Conservation (phyloP, 805 yeast genomes). For the Teunomyces gatunensis region DNA sequence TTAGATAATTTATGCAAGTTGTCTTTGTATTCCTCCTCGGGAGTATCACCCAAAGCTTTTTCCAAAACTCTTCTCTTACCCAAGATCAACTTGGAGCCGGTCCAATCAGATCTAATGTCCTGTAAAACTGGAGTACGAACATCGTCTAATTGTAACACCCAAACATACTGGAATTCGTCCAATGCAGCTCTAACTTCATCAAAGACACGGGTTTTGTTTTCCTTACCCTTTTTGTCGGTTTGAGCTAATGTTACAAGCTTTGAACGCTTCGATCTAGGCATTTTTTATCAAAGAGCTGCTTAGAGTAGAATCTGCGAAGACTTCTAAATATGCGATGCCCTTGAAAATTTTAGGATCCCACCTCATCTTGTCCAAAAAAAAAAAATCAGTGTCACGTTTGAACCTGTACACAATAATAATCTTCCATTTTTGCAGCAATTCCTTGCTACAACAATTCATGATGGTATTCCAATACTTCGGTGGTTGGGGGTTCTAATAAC, state of each 20-base stretch:
- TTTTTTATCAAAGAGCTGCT: conserved; percentile 26
- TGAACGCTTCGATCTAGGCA: conserved; percentile 98
- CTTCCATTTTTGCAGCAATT: conserved; percentile 1
- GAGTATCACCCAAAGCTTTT: conserved; percentile 85
- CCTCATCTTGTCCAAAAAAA: conserved; percentile 23
- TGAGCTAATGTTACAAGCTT: conserved; percentile 94
- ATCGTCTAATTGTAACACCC: conserved; percentile 86
- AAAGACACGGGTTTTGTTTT: conserved; percentile 85
- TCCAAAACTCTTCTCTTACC: conserved; percentile 93
- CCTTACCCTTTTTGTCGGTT: conserved; percentile 93
- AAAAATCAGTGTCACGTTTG: conserved; percentile 9
- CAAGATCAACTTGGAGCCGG: conserved; percentile 80
- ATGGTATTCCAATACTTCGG: background rate
- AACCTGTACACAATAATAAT: background rate
- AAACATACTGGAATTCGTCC: conserved; percentile 72
- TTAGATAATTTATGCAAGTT: conserved; percentile 69
- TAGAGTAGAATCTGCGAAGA: background rate
- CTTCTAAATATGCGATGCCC: conserved; percentile 4
- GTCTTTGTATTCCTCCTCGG: conserved; percentile 88
- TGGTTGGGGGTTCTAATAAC: background rate
- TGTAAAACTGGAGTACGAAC: conserved; percentile 95
- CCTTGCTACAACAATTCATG: background rate
- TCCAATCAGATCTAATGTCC: conserved; percentile 90
- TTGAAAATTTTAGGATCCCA: conserved; percentile 10
- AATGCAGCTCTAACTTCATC: conserved; percentile 84